Conservation (phyloP, 1,139 yeast species). For the Geotrichum phurueaensis region DNA sequence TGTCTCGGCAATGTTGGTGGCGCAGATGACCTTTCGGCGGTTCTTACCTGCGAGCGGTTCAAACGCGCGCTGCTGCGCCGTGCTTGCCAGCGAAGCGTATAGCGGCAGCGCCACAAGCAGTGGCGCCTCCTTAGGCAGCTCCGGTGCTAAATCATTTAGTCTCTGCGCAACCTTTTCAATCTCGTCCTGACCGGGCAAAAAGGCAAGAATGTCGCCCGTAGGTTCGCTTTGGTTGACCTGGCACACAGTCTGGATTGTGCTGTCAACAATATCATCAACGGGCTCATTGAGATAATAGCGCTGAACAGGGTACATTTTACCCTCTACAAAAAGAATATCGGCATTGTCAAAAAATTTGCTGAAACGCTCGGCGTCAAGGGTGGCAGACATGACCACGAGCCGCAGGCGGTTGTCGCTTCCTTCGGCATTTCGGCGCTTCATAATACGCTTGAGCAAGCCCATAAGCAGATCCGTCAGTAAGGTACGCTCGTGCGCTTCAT, state of each 20-base stretch:
- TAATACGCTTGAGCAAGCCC: constrained; percentile 74
- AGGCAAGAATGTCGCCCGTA: constrained; percentile 80
- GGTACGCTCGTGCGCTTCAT: constrained; percentile 97
- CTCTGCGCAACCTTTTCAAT: constrained; percentile 77
- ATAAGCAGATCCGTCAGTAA: constrained; percentile 81
- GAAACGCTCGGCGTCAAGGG: constrained; percentile 87
- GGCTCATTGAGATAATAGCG: constrained; percentile 55
- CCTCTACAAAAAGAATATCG: constrained; percentile 79
- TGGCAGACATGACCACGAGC: constrained; percentile 85
- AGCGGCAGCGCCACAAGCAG: constrained; percentile 70
- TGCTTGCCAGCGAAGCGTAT: constrained; percentile 88
- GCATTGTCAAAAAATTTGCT: constrained; percentile 71
- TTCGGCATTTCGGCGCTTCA: constrained; percentile 31
- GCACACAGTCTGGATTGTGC: constrained; percentile 64
- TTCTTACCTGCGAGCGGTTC: constrained; percentile 47
- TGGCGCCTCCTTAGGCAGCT: constrained; percentile 71
- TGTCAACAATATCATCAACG: constrained; percentile 78
- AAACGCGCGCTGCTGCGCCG: constrained; percentile 74
- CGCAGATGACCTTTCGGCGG: constrained; percentile 75
- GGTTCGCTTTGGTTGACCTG: constrained; percentile 75
- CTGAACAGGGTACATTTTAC: constrained; percentile 81
- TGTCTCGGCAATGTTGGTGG: constrained; percentile 96
- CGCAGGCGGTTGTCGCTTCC: constrained; percentile 37
- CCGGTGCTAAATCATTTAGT: constrained; percentile 55
- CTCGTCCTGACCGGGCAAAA: constrained; percentile 95